phyloP scores from a whole-genome alignment of 495 filamentous ascomycete genomes.

The Filosporella fistucella region DNA sequence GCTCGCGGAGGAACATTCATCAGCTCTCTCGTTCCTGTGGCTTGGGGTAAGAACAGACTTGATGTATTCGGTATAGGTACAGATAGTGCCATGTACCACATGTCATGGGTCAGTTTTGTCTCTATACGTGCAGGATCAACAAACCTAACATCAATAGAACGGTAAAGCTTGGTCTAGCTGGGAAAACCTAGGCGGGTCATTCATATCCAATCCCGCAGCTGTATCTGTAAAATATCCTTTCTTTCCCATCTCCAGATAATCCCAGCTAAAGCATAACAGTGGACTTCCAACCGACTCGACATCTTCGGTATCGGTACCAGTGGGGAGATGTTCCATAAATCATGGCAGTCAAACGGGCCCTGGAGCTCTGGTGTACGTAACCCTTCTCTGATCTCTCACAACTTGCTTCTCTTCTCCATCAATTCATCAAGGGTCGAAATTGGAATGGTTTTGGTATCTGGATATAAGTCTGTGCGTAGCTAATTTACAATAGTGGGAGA shows the following conservation, averaged over 20 bases:
- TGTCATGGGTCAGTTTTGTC: constrained; percentile 10
- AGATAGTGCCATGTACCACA: constrained; percentile 6
- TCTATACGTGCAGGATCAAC: no score
- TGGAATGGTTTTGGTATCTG: no score
- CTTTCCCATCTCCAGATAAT: no score
- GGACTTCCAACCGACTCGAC: constrained; percentile 21
- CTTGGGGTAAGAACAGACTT: not conserved
- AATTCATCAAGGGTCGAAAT: no score
- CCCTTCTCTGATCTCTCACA: no score
- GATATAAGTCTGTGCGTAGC: no score
- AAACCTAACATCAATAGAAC: not conserved
- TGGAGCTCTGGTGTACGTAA: constrained; percentile 2
- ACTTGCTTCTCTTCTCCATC: no score
- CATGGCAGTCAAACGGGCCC: not conserved
- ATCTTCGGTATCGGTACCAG: constrained; percentile 24
- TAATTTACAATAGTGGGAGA: no score
- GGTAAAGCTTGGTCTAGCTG: not conserved
- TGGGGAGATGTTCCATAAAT: constrained; percentile 24
- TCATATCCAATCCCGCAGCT: constrained; percentile 2
- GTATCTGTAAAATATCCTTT: no score
- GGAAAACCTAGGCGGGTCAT: not conserved
- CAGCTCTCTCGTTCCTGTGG: not conserved
- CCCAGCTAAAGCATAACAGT: no score
- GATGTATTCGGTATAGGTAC: constrained; percentile 1
- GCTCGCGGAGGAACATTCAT: not conserved